phyloP scores from a whole-genome alignment of 345 rosid genomes.

The Arabidopsis thaliana region TAIR10.1 NC_003070.9:24116501-24117000 shows the following conservation, averaged over 20 bases:
- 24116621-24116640: constrained; percentile 56
- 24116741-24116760: too few relatives aligned
- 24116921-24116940: not conserved
- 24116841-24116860: too few relatives aligned
- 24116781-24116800: too few relatives aligned
- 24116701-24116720: not conserved
- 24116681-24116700: not conserved
- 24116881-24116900: too few relatives aligned
- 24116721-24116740: too few relatives aligned
- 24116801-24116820: too few relatives aligned
- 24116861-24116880: not conserved
- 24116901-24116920: not conserved
- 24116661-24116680: not conserved
- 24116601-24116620: constrained; percentile 51
- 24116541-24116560: constrained; percentile 47
- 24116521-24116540: constrained; percentile 36
- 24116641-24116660: constrained; percentile 40
- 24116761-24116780: too few relatives aligned
- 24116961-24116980: not conserved
- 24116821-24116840: too few relatives aligned
- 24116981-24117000: not conserved
- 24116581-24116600: constrained; percentile 53
- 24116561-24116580: constrained; percentile 49
- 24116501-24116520: constrained; percentile 46
- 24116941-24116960: too few relatives aligned